Percentiles rank a stretch among this genome's conserved stretches.
phyloP scores from a whole-genome alignment of 1,139 yeast genomes.

The Suhomyces chickasaworum region DNA sequence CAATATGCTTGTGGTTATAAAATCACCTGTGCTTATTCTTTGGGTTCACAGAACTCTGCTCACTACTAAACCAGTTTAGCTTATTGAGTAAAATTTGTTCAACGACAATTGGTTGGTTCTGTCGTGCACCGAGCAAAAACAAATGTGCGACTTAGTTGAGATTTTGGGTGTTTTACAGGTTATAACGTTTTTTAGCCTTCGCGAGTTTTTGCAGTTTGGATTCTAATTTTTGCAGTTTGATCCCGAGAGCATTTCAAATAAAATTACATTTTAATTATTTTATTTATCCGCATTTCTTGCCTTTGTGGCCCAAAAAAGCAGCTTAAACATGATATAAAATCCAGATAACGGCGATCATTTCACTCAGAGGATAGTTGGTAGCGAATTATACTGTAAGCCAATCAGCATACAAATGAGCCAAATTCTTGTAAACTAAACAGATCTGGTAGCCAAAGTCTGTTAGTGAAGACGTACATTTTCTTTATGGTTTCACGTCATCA shows the following conservation, averaged over 20 bases:
- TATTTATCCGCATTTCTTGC: background rate
- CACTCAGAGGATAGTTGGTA: background rate
- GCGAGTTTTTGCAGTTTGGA: background rate
- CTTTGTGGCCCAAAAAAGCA: background rate
- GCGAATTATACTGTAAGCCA: background rate
- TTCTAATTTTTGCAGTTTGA: background rate
- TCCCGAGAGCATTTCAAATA: background rate
- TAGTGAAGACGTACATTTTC: no score
- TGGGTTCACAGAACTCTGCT: conserved; percentile 4
- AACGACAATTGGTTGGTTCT: conserved; percentile 13
- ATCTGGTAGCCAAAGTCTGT: no score
- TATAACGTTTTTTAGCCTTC: background rate
- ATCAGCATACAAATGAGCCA: no score
- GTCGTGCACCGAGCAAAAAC: conserved; percentile 9
- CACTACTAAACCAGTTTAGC: conserved; percentile 4
- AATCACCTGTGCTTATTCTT: background rate
- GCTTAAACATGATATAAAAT: background rate
- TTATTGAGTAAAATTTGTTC: conserved; percentile 13
- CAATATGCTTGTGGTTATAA: background rate
- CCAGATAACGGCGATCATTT: background rate
- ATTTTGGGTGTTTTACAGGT: background rate
- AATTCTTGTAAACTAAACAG: no score
- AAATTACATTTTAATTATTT: background rate
- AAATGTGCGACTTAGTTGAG: background rate
- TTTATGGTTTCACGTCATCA: no score